These are phyloP conservation scores for Pseudopediastrum boryanum DNA, from an alignment of 139 green algal genomes.

Conservation along the genomic window DNA sequence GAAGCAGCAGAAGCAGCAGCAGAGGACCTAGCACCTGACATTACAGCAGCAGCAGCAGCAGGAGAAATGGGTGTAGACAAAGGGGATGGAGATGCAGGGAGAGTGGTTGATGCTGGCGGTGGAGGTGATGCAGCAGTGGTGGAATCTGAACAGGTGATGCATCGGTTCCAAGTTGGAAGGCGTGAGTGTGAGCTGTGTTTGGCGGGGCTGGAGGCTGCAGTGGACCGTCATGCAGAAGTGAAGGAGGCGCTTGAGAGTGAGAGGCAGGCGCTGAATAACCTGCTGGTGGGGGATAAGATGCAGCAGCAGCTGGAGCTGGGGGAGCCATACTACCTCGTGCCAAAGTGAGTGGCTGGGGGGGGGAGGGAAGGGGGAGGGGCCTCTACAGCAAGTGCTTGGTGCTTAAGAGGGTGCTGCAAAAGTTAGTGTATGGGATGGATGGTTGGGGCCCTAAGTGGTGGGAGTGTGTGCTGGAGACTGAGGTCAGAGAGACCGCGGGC, in stretches of 20 bases:
- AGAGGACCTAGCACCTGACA: neutral
- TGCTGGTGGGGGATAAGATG: constrained; percentile 39
- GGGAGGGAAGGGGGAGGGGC: neutral
- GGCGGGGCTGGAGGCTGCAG: constrained; percentile 6
- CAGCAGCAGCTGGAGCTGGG: constrained; percentile 44
- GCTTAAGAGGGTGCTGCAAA: no score
- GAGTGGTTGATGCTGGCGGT: neutral
- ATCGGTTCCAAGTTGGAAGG: neutral
- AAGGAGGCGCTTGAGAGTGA: constrained; percentile 43
- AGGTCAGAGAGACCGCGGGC: neutral
- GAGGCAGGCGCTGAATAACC: constrained; percentile 37
- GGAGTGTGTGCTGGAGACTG: neutral
- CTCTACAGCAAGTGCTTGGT: neutral
- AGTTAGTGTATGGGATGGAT: neutral
- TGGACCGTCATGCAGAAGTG: constrained; percentile 12
- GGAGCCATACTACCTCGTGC: constrained; percentile 63
- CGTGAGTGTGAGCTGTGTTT: constrained; percentile 7
- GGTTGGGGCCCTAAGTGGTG: neutral
- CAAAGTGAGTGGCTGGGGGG: constrained; percentile 36
- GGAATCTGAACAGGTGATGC: constrained; percentile 10
- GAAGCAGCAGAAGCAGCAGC: neutral
- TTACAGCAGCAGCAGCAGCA: constrained; percentile 12
- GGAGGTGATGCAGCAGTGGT: neutral
- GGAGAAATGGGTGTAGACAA: neutral
- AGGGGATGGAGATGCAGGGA: neutral